Base-by-base conservation (phyloP, 192 early-diverging fungal genomes). In the Oehlia diaphana region DNA sequence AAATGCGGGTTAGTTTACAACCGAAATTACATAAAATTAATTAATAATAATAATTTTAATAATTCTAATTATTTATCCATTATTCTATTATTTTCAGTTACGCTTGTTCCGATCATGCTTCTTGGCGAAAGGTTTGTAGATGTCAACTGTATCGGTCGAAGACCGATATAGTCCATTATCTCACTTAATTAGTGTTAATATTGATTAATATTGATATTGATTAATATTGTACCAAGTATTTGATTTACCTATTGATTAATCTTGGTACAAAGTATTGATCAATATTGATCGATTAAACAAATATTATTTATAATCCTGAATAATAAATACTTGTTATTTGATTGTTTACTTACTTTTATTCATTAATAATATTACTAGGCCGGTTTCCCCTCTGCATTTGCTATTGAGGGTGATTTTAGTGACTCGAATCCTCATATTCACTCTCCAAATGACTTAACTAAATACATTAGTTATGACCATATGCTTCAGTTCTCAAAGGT, bases 401-500 rank as follows among this genome's bases (percentile, higher is more conserved):
- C 95, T 0, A 92, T 93, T 70, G 95, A 96, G 86, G 88, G 85
- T n/a, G 89, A 87, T 28, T 86, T 92, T 78, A 80, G 88, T 12
- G 91, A 94, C 37, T 88, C 86, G n/a, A 94, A 93, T 87, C 92
- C 92, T 14, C 87, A 91, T 66, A 94, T 98, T 75, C 97, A 99
- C 84, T 85, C 94, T n/a, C 84, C 92, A 10, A 85, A 87, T 61
- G 97, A 99, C 81, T 89, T 88, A 7, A 81, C 95, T 10, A 88
- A 90, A 19, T 88, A 93, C 31, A 88, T 99, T 75, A 87, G 88
- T 62, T 98, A 95, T 85, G 85, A 90, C 62, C 97, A 99, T 82
- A 94, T 97, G 91, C 89, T 89, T 14, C 92, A 96, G 83, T 98
- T 97, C 80, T 89, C 93, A 31, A 94, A 95, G 86, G 86, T 94